Base-by-base conservation (phyloP, 495 filamentous ascomycete genomes). In the Hyaloscypha bicolor region DNA sequence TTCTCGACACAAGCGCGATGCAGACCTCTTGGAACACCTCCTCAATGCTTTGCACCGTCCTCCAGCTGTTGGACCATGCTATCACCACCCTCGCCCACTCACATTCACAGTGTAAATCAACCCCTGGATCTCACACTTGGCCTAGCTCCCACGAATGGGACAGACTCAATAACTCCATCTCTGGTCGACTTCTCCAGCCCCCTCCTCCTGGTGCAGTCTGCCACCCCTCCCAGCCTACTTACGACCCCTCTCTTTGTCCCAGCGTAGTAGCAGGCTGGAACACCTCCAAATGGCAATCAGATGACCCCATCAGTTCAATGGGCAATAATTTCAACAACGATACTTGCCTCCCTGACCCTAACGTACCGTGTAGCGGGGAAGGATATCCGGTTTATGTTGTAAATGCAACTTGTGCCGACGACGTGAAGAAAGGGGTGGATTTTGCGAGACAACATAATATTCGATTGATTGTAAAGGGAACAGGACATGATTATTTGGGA, bases 401-500 rank as follows among this genome's bases (percentile, higher is more conserved):
- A 9, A 83, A 85, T 65, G 80, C 79, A 0, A 81, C 78, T 8
- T 76, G 67, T 9, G 68, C 79, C 2, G 64, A 72, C 14, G 78
- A 82, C 64, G 74, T 82, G 56, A 79, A 82, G 71, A 68, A 75
- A 6, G 76, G 76, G 11, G 69, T 83, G 1, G 73, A 81, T 19
- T 83, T 82, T 69, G 82, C 82, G 29, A 77, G 72, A 22, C 68
- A 79, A 52, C 74, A 87, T 55, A 85, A 86, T 60, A 81, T 92
- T 64, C 79, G 88, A 30, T 69, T 91, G 11, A 75, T 90, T 39
- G 79, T 93, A 52, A 87, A 87, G 55, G 88, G 85, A 62, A 87
- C 85, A 1, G 89, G 89, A 4, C 87, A 88, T 74, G 86, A 86
- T 64, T 81, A 81, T 71, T 74, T 83, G 32, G 87, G 86, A 64